Base-by-base conservation (phyloP, 192 early-diverging fungal species). In the Cetraspora pellucida region DNA sequence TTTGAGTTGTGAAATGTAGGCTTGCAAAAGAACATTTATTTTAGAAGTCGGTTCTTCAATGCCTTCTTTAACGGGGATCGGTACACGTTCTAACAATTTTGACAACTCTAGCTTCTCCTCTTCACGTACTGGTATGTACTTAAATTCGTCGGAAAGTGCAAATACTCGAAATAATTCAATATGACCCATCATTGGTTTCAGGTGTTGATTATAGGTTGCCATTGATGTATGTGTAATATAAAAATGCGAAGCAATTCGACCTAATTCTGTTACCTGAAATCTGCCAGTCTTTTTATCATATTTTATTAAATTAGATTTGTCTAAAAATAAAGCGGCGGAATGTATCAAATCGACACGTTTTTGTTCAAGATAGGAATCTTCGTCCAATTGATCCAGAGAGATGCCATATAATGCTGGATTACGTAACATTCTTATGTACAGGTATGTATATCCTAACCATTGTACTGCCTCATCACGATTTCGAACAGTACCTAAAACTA, bases 201-300 rank as follows among this genome's bases (percentile, higher is more conserved):
- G 83, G 60, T 96, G 94, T 78, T 95, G 92, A 78, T 97, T 96
- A 87, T 96, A 98, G 21, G 88, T 95, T 2, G 95, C 87, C 94
- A 99, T 95, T 14, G 95, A 96, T 64, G 86, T 85, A 75, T 96
- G 92, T 44, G 90, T 90, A 68, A 99, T 93, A 84, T 99, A 99
- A 84, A 94, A 99, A 79, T 97, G 95, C 58, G 96, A 93, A 17
- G 98, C 94, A 71, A 99, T 98, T 23, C 96, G 90, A 14, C 98
- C 98, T 11, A 98, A 87, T 63, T 97, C 96, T 0, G 96, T 98
- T 37, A 88, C 88, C 65, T 90, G 90, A 82, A 99, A 91, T 55
- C 89, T 85, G 55, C 98, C 98, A 54, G 94, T 93, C 60, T 93
- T 91, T 60, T 91, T 90, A 81, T 98, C 98, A 82, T 98, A 99